A percentile compares a stretch with the other conserved stretches of the same genome.
Evolutionary conservation across 768 basidiomycete genomes (phyloP).

Genomic region (Termitomyces sp.): DNA sequence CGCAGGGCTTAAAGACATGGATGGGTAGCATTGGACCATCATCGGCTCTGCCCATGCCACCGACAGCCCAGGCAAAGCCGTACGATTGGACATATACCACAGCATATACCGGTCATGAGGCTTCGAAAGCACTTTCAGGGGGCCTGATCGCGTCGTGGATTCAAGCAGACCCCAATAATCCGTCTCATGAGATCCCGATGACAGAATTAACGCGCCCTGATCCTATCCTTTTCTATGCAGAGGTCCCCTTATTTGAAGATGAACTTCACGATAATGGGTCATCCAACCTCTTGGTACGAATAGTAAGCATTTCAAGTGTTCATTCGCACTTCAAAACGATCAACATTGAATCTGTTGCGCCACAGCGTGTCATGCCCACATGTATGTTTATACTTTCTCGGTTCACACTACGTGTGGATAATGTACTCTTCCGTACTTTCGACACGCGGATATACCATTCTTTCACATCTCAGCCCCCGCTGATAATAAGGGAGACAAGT

Average conservation of each 20-base stretch:
- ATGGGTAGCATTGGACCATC: conserved; percentile 56
- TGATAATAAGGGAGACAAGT: conserved; percentile 72
- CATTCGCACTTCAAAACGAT: not conserved
- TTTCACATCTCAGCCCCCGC: conserved; percentile 53
- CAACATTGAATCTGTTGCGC: not conserved
- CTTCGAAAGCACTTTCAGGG: conserved; percentile 13
- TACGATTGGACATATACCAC: conserved; percentile 99
- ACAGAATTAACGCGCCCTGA: conserved; percentile 83
- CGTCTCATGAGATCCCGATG: conserved; percentile 69
- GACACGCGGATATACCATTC: conserved; percentile 91
- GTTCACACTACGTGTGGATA: conserved; percentile 92
- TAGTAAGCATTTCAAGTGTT: conserved; percentile 52
- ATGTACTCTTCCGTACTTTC: conserved; percentile 84
- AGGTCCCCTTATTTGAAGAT: conserved; percentile 91
- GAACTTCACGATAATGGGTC: conserved; percentile 97
- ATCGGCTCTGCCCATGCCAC: conserved; percentile 60
- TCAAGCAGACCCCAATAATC: conserved; percentile 50
- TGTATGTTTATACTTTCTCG: conserved; percentile 88
- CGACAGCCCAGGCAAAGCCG: conserved; percentile 72
- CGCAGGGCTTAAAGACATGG: not conserved
- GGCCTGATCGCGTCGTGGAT: conserved; percentile 32
- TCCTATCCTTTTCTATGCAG: conserved; percentile 97
- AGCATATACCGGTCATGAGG: conserved; percentile 64
- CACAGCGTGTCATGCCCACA: conserved; percentile 93
- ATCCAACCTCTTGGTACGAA: conserved; percentile 76